Conservation (phyloP, 1,284 basidiomycete genomes). For the Ceratobasidium sp. region DNA sequence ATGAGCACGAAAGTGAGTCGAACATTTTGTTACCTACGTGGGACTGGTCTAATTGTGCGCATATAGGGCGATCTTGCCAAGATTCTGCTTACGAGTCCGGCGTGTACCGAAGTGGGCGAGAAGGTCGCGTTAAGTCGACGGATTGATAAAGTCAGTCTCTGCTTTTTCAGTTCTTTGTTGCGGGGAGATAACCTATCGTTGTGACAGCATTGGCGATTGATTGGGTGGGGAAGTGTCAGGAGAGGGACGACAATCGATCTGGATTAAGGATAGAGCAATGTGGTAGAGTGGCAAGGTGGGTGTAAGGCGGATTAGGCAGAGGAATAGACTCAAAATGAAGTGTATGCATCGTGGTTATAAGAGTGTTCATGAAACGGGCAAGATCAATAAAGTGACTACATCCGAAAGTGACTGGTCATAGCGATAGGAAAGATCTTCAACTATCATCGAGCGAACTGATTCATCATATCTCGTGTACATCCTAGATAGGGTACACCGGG, state of each 20-base stretch:
- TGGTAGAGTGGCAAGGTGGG: no score
- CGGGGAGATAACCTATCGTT: neutral
- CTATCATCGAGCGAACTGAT: no score
- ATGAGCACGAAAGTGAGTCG: slow-evolving; percentile 78
- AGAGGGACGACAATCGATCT: slow-evolving; percentile 67
- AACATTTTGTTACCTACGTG: no score
- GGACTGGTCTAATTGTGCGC: neutral
- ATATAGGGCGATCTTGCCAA: slow-evolving; percentile 83
- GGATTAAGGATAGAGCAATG: slow-evolving; percentile 37
- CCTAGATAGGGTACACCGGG: no score
- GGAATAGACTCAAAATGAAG: no score
- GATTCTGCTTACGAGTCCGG: slow-evolving; percentile 90
- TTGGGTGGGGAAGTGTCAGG: slow-evolving; percentile 75
- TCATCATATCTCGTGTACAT: no score
- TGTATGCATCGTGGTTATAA: no score
- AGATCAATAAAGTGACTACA: no score
- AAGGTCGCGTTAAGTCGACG: slow-evolving; percentile 93
- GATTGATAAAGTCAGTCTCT: slow-evolving; percentile 92
- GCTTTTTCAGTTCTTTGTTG: neutral
- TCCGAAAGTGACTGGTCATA: no score
- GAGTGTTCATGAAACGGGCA: no score
- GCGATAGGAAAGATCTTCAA: no score
- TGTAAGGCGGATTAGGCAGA: no score
- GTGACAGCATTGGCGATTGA: slow-evolving; percentile 77
- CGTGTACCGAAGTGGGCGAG: slow-evolving; percentile 94